Evolutionary conservation across 495 filamentous ascomycete genomes (phyloP).

Genomic region (Hypoxylon cercidicola): DNA sequence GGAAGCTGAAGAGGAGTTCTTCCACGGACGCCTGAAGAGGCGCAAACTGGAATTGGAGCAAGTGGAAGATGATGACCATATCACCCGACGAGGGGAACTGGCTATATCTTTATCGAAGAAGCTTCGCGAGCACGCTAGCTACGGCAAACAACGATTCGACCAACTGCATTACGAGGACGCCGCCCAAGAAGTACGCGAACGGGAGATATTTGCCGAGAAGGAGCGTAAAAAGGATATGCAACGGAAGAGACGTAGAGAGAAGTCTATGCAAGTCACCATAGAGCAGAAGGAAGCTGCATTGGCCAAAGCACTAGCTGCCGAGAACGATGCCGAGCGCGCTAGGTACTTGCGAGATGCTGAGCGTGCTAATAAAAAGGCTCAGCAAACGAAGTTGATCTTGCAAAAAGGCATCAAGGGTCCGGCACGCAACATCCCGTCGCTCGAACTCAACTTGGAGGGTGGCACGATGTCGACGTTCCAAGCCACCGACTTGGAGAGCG

Average conservation of each 20-base stretch:
- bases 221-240: constrained; percentile 99
- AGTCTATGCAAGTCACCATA: constrained; percentile 86
- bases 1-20: constrained; percentile 65
- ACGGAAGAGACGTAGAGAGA: constrained; percentile 94
- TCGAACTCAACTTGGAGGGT: constrained; percentile 86
- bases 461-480: constrained; percentile 89
- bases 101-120: constrained; percentile 47
- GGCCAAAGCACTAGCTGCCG: constrained; percentile 74
- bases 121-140: constrained; percentile 56
- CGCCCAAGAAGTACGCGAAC: constrained; percentile 83
- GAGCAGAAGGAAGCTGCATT: constrained; percentile 87
- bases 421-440: constrained; percentile 77
- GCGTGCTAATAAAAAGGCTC: constrained; percentile 86
- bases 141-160: constrained; percentile 62
- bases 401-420: constrained; percentile 85
- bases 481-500: constrained; percentile 67
- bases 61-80: constrained; percentile 66
- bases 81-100: constrained; percentile 60
- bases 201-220: constrained; percentile 93
- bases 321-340: constrained; percentile 80
- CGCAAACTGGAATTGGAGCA: constrained; percentile 65
- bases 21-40: constrained; percentile 68
- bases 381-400: constrained; percentile 81
- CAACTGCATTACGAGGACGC: constrained; percentile 69
- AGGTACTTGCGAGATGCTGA: constrained; percentile 83